phyloP scores from a whole-genome alignment of 2,329 filamentous ascomycete genomes.

The Paracorniculantispora psalliotae region DNA sequence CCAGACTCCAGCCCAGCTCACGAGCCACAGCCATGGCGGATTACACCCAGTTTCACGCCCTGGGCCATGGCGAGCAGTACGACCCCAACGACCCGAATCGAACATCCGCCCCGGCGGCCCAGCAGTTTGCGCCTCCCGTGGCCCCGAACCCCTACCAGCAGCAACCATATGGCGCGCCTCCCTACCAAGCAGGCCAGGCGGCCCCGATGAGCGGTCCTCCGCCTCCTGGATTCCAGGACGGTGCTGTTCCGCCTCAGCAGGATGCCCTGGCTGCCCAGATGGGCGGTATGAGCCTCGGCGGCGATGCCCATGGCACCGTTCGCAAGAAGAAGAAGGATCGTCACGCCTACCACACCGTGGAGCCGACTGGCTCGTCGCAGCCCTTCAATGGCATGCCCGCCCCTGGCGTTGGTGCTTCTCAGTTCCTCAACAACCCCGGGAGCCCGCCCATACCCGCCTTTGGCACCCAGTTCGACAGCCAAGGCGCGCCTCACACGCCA shows the following conservation, averaged over 20 bases:
- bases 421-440: conserved; percentile 34
- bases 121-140: conserved; percentile 53
- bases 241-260: conserved; percentile 36
- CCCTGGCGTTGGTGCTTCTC: conserved; percentile 43
- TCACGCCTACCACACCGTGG: conserved; percentile 85
- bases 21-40: conserved; percentile 43
- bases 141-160: conserved; percentile 52
- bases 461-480: conserved; percentile 41
- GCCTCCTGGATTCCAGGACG: conserved; percentile 20
- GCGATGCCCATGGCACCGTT: conserved; percentile 41
- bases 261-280: conserved; percentile 64
- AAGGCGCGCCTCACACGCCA: conserved; percentile 7
- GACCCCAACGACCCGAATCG: conserved; percentile 52
- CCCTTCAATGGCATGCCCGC: conserved; percentile 65
- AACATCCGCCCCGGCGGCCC: conserved; percentile 44
- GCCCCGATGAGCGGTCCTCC: conserved; percentile 26
- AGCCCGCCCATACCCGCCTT: conserved; percentile 24
- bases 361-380: conserved; percentile 63
- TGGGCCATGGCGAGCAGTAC: conserved; percentile 50
- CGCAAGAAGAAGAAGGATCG: conserved; percentile 89
- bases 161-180: conserved; percentile 37
- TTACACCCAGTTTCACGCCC: conserved; percentile 50
- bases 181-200: conserved; percentile 34
- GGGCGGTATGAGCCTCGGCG: conserved; percentile 66
- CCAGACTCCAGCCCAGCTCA: too few relatives aligned